Percentiles rank a stretch among this genome's conserved stretches.
Evolutionary conservation across 306 rosid genomes (phyloP).

Genomic region (Fagus sylvatica): DNA sequence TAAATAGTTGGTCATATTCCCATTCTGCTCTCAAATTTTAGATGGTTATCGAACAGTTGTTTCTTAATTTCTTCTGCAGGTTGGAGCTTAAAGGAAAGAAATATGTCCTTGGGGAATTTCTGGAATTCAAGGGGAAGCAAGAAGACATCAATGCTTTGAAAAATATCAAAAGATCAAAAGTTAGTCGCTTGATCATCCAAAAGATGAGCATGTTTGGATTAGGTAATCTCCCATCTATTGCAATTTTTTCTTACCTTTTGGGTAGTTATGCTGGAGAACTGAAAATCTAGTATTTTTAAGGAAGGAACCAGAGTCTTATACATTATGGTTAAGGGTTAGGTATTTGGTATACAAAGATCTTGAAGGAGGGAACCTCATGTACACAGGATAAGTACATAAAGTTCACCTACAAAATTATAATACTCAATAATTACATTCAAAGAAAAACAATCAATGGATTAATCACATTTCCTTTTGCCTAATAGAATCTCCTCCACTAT

Average conservation of each 20-base stretch:
- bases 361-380: no score
- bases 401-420: no score
- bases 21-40: not conserved
- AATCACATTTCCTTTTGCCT: no score
- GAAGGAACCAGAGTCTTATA: not conserved
- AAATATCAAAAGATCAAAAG: conserved; percentile 77
- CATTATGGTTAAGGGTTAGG: not conserved
- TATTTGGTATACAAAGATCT: not conserved
- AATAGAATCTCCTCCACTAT: no score
- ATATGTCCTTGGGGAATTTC: conserved; percentile 75
- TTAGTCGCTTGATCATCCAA: conserved; percentile 54
- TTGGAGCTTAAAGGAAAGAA: conserved; percentile 81
- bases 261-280: not conserved
- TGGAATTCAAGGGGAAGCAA: conserved; percentile 84
- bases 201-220: conserved; percentile 93
- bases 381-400: no score
- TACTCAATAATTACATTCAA: no score
- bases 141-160: conserved; percentile 68
- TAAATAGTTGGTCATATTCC: not conserved
- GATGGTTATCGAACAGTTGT: not conserved
- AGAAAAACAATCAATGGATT: no score
- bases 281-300: not conserved
- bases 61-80: conserved; percentile 41
- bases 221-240: conserved; percentile 50
- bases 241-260: conserved; percentile 5